Evolutionary conservation across 1,139 yeast species (phyloP).

Genomic region (Hansenula anomala): DNA sequence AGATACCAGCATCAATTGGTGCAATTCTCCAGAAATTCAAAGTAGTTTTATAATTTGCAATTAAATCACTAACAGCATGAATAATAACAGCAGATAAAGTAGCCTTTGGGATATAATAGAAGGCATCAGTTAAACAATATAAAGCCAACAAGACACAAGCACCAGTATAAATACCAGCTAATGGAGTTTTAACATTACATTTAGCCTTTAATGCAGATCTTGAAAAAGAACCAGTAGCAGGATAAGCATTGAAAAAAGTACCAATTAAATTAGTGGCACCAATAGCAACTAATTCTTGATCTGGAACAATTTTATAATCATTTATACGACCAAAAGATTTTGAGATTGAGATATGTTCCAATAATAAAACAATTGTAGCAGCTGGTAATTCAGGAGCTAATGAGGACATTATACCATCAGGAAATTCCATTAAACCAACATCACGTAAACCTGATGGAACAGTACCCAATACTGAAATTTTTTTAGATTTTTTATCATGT

Average conservation of each 20-base stretch:
- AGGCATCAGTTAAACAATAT: constrained; percentile 76
- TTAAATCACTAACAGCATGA: constrained; percentile 90
- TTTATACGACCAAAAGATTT: constrained; percentile 91
- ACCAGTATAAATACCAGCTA: constrained; percentile 91
- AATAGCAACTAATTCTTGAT: constrained; percentile 92
- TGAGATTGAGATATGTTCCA: constrained; percentile 92
- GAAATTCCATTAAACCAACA: constrained; percentile 69
- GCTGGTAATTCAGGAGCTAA: constrained; percentile 82
- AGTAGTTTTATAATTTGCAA: constrained; percentile 68
- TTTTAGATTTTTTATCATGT: constrained; percentile 31
- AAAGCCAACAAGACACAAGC: constrained; percentile 81
- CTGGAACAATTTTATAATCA: constrained; percentile 86
- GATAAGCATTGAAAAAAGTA: constrained; percentile 89
- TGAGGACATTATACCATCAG: constrained; percentile 52
- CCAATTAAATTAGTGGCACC: constrained; percentile 90
- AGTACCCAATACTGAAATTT: constrained; percentile 57
- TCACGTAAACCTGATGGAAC: constrained; percentile 81
- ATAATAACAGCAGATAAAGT: constrained; percentile 82
- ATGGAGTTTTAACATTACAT: constrained; percentile 93
- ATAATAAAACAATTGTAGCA: constrained; percentile 70
- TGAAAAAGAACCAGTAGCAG: constrained; percentile 94
- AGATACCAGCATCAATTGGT: constrained; percentile 76
- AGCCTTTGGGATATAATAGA: constrained; percentile 89
- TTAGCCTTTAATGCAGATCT: constrained; percentile 92
- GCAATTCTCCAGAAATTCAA: constrained; percentile 70